Conservation (phyloP, 2,329 filamentous ascomycete species). For the Teratosphaeria zuluensis region DNA sequence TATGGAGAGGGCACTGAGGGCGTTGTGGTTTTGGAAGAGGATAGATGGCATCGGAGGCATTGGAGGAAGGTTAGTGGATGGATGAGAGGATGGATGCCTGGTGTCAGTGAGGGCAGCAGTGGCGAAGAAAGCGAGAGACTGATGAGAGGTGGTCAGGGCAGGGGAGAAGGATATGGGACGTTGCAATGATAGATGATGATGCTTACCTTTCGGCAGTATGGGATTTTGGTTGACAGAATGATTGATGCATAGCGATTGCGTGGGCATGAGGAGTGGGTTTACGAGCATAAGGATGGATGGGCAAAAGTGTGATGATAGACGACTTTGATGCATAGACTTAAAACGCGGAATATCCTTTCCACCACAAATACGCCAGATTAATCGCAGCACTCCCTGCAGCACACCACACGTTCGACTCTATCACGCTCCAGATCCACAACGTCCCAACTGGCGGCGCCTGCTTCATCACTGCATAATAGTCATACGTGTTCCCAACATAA, state of each 20-base stretch:
- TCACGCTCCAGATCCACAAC: slow-evolving; percentile 84
- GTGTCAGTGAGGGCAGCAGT: slow-evolving; percentile 29
- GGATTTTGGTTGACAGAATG: not conserved
- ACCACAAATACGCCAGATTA: slow-evolving; percentile 46
- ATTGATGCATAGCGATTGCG: not conserved
- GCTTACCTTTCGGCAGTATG: not conserved
- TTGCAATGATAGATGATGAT: not conserved
- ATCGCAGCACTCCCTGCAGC: slow-evolving; percentile 48
- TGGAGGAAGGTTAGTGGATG: slow-evolving; percentile 53
- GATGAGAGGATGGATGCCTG: slow-evolving; percentile 58
- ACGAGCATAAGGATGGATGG: not conserved
- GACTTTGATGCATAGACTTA: slow-evolving; percentile 1
- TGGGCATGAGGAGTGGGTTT: not conserved
- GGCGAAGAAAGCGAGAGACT: slow-evolving; percentile 11
- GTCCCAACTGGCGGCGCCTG: slow-evolving; percentile 79
- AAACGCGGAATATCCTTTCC: slow-evolving; percentile 39
- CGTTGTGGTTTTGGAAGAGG: slow-evolving; percentile 35
- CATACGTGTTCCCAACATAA: slow-evolving; percentile 65
- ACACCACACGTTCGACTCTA: slow-evolving; percentile 67
- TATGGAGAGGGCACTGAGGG: slow-evolving; percentile 41
- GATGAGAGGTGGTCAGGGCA: slow-evolving; percentile 2
- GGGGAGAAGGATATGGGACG: slow-evolving; percentile 15
- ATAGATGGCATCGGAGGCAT: slow-evolving; percentile 32
- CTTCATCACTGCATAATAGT: slow-evolving; percentile 87
- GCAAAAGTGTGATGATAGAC: not conserved